phyloP scores from a whole-genome alignment of 768 basidiomycete genomes.

The Cystofilobasidium capitatum region DNA sequence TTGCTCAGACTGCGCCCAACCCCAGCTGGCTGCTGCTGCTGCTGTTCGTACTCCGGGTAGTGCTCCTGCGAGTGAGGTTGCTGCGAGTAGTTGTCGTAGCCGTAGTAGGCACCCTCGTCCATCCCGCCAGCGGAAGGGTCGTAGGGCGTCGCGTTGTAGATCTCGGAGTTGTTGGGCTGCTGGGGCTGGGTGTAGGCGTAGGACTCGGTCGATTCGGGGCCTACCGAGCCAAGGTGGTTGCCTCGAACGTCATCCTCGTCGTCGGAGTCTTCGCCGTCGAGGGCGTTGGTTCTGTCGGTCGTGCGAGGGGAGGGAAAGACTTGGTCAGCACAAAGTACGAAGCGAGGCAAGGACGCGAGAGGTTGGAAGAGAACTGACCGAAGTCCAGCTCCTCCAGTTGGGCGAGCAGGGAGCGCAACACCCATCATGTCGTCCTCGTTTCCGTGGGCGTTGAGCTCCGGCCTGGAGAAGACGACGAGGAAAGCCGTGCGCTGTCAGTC shows the following conservation, averaged over 20 bases:
- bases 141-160: constrained; percentile 6
- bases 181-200: constrained; percentile 18
- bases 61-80: neutral
- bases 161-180: neutral
- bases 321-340: neutral
- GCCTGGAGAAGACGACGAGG: neutral
- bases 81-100: neutral
- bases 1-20: no score
- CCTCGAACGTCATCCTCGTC: constrained; percentile 11
- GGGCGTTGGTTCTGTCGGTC: constrained; percentile 19
- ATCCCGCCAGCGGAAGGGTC: constrained; percentile 3
- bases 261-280: constrained; percentile 26
- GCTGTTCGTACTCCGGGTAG: constrained; percentile 8
- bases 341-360: no score
- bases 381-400: constrained; percentile 27
- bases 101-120: neutral
- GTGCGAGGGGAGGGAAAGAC: neutral
- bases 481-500: neutral
- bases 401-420: constrained; percentile 25
- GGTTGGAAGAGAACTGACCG: neutral
- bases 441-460: constrained; percentile 27
- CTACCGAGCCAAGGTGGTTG: constrained; percentile 1
- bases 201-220: constrained; percentile 1
- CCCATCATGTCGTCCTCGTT: constrained; percentile 21
- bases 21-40: no score